Conservation (phyloP, 345 rosid genomes). For the Syzygium aqueum region DNA sequence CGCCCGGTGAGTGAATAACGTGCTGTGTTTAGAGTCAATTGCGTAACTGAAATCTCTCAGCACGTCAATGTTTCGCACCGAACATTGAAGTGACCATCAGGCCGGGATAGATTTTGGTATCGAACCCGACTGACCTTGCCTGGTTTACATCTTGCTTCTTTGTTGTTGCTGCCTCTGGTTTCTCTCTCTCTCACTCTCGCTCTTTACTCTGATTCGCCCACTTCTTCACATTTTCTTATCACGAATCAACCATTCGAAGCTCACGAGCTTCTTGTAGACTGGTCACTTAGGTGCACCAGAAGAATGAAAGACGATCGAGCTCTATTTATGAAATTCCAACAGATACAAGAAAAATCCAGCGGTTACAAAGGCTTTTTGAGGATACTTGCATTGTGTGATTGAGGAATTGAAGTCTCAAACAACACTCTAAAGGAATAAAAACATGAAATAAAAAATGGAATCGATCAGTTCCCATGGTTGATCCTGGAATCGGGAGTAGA, state of each 20-base stretch:
- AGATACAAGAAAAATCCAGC: neutral
- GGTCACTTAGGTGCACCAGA: neutral
- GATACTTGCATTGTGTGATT: neutral
- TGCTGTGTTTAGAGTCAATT: neutral
- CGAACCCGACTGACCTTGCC: too few relatives aligned
- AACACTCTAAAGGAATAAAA: neutral
- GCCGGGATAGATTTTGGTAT: neutral
- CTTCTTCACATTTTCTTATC: neutral
- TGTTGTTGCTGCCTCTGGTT: fast-evolving
- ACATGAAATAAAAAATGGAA: neutral
- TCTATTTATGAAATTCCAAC: neutral
- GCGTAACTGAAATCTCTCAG: neutral
- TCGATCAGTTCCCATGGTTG: fast-evolving
- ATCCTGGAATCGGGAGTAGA: fast-evolving
- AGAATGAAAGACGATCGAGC: neutral
- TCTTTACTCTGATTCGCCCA: too few relatives aligned
- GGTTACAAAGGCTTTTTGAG: too few relatives aligned
- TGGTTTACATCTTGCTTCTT: neutral
- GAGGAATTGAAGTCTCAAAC: neutral
- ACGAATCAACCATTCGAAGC: neutral
- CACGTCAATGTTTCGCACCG: neutral
- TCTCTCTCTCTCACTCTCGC: neutral
- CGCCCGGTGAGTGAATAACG: neutral
- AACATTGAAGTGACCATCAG: neutral
- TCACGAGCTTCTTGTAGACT: neutral